Evolutionary conservation across 352 stramenopile species (phyloP).

Genomic region (Phytophthora capsici): DNA sequence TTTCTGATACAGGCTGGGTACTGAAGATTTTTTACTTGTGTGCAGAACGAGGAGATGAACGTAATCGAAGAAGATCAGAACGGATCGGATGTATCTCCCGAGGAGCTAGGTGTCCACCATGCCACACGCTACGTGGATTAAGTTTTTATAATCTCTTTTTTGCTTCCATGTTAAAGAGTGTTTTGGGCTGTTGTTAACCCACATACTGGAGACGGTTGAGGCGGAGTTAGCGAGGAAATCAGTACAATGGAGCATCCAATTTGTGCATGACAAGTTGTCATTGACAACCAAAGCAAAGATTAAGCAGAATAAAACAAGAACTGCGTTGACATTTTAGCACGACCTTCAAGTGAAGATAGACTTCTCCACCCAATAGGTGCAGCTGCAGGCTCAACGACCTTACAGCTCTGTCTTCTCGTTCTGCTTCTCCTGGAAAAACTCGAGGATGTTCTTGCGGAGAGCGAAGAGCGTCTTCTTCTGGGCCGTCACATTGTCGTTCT

Average conservation of each 20-base stretch:
- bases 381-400: slow-evolving; percentile 19
- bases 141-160: slow-evolving; percentile 32
- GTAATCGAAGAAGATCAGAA: slow-evolving; percentile 38
- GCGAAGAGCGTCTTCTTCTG: slow-evolving; percentile 92
- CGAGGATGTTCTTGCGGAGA: slow-evolving; percentile 91
- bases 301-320: slow-evolving; percentile 23
- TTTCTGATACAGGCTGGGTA: slow-evolving; percentile 18
- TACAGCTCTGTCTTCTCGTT: slow-evolving; percentile 53
- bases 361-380: slow-evolving; percentile 10
- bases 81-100: slow-evolving; percentile 60
- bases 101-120: slow-evolving; percentile 86
- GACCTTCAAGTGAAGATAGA: not conserved
- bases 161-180: not conserved
- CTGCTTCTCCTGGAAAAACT: slow-evolving; percentile 62
- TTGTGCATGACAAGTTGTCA: too few species aligned
- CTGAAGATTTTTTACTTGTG: slow-evolving; percentile 19
- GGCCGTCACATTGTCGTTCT: slow-evolving; percentile 81
- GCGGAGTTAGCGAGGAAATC: too few species aligned
- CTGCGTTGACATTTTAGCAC: slow-evolving; percentile 35
- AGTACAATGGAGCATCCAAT: too few species aligned
- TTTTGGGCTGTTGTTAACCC: not conserved
- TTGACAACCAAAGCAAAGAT: not conserved
- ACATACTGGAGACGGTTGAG: too few species aligned
- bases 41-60: slow-evolving; percentile 55
- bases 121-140: slow-evolving; percentile 87